Percentiles rank a stretch among this genome's conserved stretches.
Evolutionary conservation across 164 flowering plant genomes (phyloP).

Genomic region (Piper betle): DNA sequence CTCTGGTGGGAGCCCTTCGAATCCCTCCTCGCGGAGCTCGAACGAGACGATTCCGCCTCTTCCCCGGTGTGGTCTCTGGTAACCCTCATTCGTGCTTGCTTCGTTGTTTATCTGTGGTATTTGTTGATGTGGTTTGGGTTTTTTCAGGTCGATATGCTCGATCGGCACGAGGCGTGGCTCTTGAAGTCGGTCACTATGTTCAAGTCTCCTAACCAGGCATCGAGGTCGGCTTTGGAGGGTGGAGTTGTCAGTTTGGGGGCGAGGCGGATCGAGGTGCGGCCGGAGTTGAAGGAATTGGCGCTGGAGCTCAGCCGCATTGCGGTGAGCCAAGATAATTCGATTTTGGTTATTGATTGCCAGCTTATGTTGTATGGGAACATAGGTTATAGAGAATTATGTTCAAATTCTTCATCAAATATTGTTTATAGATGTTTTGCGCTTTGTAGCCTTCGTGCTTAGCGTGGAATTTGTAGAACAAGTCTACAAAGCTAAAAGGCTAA

Average conservation of each 20-base stretch:
- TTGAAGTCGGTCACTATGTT: slow-evolving; percentile 44
- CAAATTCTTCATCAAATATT: no score
- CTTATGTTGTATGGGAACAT: no score
- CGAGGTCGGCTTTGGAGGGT: slow-evolving; percentile 60
- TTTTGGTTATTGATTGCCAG: neutral
- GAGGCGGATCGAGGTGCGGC: slow-evolving; percentile 30
- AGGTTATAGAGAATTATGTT: neutral
- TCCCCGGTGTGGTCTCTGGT: slow-evolving; percentile 42
- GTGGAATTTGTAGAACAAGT: no score
- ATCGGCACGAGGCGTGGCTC: slow-evolving; percentile 62
- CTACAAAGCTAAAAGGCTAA: no score
- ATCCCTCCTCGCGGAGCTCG: slow-evolving; percentile 57
- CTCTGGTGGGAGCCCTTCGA: slow-evolving; percentile 90
- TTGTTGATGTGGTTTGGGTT: neutral
- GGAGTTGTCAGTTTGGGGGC: slow-evolving; percentile 34
- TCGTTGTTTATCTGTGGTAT: no score
- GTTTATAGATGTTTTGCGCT: no score
- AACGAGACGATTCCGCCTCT: slow-evolving; percentile 29
- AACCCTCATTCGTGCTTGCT: neutral
- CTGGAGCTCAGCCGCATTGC: slow-evolving; percentile 40
- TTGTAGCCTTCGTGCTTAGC: no score
- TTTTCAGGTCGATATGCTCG: slow-evolving; percentile 48
- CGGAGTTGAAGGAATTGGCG: slow-evolving; percentile 59
- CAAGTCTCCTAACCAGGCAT: slow-evolving; percentile 49
- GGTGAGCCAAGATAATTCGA: slow-evolving; percentile 25